A percentile compares a stretch with the other conserved stretches of the same genome.
Evolutionary conservation across 345 rosid species (phyloP).

Genomic region (Brassica carinata): DNA sequence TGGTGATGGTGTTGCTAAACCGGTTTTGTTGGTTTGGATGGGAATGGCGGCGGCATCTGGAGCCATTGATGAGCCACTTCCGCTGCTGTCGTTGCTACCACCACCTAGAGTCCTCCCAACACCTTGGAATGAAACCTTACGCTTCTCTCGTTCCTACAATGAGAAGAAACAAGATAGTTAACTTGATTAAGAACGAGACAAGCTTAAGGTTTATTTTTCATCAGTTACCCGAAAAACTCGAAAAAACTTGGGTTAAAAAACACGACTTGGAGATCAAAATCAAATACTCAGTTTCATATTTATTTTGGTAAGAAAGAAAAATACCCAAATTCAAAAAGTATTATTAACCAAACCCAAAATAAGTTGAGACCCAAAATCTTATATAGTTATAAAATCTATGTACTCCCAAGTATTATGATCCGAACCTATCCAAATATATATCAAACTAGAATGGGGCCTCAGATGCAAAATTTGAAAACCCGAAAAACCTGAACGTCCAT

Average conservation of each 20-base stretch:
- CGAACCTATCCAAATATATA: not conserved
- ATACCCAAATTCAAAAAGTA: not conserved
- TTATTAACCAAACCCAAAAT: not conserved
- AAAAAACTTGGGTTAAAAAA: too few species aligned
- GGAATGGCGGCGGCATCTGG: slow-evolving; percentile 37
- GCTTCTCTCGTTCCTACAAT: slow-evolving; percentile 74
- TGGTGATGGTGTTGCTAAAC: slow-evolving; percentile 35
- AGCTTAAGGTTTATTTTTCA: not conserved
- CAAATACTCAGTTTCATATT: not conserved
- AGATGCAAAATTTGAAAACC: not conserved
- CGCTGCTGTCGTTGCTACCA: slow-evolving; percentile 33
- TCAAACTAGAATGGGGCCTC: not conserved
- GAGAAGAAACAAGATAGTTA: not conserved
- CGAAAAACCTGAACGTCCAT: not conserved
- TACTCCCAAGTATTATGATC: not conserved
- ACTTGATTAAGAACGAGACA: not conserved
- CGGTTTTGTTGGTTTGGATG: slow-evolving; percentile 41
- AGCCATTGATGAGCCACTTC: slow-evolving; percentile 32
- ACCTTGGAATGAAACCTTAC: slow-evolving; percentile 74
- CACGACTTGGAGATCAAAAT: too few species aligned
- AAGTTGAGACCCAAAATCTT: not conserved
- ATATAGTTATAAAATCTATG: not conserved
- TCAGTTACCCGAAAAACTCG: not conserved
- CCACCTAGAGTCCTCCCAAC: slow-evolving; percentile 92
- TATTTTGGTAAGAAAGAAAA: not conserved